Conservation (phyloP, 257 asterid species). For the Catharanthus roseus region DNA sequence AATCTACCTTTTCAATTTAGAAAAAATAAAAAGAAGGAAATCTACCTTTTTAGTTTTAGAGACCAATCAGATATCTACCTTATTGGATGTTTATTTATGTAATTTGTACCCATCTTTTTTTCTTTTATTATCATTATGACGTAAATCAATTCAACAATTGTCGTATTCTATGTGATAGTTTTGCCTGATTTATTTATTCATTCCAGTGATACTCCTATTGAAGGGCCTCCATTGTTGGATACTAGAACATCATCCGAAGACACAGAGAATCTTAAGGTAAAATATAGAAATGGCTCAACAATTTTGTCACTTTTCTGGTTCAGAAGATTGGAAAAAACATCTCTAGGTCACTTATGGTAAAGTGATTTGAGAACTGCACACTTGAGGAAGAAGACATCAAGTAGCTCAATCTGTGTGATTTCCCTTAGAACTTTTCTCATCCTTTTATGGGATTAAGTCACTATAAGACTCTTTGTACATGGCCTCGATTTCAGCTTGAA, state of each 20-base stretch:
- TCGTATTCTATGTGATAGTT: constrained; percentile 3
- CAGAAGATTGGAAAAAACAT: not conserved
- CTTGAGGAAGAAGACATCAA: not conserved
- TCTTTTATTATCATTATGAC: constrained; percentile 8
- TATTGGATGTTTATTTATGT: not conserved
- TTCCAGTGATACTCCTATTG: constrained; percentile 58
- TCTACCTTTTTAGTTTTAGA: not conserved
- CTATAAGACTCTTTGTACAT: not conserved
- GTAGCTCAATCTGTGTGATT: not conserved
- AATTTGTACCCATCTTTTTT: not conserved
- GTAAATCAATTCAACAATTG: constrained; percentile 8
- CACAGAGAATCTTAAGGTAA: constrained; percentile 68
- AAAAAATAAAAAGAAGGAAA: not conserved
- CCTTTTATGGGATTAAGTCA: not conserved
- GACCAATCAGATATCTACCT: not conserved
- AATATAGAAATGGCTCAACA: not conserved
- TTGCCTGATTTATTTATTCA: constrained; percentile 18
- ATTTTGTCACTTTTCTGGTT: not conserved
- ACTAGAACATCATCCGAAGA: constrained; percentile 55
- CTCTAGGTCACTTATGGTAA: not conserved
- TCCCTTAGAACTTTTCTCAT: not conserved
- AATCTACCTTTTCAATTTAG: not conserved
- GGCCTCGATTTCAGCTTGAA: not conserved
- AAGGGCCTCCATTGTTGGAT: constrained; percentile 38
- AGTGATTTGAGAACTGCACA: not conserved